phyloP scores from a whole-genome alignment of 2,329 filamentous ascomycete genomes.

The Parafenestella ontariensis region DNA sequence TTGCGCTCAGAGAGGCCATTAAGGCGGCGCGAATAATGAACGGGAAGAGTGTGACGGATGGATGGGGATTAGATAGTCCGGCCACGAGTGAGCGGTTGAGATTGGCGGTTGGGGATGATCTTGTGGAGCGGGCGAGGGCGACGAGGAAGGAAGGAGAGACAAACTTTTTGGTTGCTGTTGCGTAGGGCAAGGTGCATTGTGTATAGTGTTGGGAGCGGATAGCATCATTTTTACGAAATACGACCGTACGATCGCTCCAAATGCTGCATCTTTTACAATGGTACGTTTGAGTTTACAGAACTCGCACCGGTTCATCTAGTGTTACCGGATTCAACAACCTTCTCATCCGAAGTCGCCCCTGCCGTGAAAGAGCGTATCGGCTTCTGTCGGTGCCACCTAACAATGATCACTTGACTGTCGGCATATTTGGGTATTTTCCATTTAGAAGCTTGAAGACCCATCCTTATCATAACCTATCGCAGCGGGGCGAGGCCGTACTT shows the following conservation, averaged over 20 bases:
- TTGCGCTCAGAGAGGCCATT: slow-evolving; percentile 83
- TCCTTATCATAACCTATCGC: neutral
- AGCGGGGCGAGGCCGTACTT: neutral
- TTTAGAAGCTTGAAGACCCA: neutral
- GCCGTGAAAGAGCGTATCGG: too few relatives aligned
- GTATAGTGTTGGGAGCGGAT: too few relatives aligned
- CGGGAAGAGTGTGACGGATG: slow-evolving; percentile 52
- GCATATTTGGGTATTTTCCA: too few relatives aligned
- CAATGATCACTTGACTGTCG: too few relatives aligned
- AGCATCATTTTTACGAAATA: too few relatives aligned
- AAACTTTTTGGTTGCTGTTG: slow-evolving; percentile 38
- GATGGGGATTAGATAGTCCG: slow-evolving; percentile 71
- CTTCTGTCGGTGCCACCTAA: too few relatives aligned
- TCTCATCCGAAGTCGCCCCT: too few relatives aligned
- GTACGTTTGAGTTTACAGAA: too few relatives aligned
- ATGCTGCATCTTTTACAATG: too few relatives aligned
- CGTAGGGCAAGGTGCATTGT: slow-evolving; percentile 7
- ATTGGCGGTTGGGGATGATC: slow-evolving; percentile 77
- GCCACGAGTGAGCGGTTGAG: slow-evolving; percentile 84
- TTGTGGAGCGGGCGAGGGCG: slow-evolving; percentile 74
- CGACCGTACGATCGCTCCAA: too few relatives aligned
- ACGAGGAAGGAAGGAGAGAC: slow-evolving; percentile 72
- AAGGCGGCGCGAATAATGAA: slow-evolving; percentile 70
- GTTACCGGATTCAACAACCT: too few relatives aligned
- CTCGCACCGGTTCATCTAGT: too few relatives aligned